Percentiles rank a stretch among this genome's conserved stretches.
These are phyloP conservation scores for Furcasterigmium sp. DNA, from an alignment of 2,329 filamentous ascomycete species.

Conservation along the genomic window DNA sequence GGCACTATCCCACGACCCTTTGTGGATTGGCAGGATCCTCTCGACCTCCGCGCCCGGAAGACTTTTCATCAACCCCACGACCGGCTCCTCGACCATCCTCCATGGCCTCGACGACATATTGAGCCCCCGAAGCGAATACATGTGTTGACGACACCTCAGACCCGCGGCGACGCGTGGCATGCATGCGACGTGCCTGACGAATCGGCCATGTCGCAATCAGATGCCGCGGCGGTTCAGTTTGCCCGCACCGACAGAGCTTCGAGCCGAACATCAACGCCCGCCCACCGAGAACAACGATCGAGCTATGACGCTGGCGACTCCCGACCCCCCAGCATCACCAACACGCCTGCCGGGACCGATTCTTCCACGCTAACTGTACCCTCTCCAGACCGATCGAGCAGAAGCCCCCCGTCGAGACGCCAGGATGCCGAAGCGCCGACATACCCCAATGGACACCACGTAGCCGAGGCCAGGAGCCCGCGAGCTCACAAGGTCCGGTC, in stretches of 20 bases:
- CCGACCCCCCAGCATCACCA: slow-evolving; percentile 27
- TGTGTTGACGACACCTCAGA: neutral
- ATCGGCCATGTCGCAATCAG: slow-evolving; percentile 15
- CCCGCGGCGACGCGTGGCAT: slow-evolving; percentile 8
- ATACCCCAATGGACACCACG: slow-evolving; percentile 11
- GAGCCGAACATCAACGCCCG: slow-evolving; percentile 8
- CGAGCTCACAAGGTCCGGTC: slow-evolving; percentile 34
- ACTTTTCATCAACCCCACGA: neutral
- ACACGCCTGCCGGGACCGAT: slow-evolving; percentile 12
- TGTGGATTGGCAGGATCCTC: neutral
- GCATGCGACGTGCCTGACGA: slow-evolving; percentile 10
- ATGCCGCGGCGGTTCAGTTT: slow-evolving; percentile 9
- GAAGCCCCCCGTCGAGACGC: slow-evolving; percentile 5
- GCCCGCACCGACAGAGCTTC: slow-evolving; percentile 6
- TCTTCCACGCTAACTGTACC: slow-evolving; percentile 9
- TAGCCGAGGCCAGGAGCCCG: slow-evolving; percentile 14
- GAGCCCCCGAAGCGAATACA: neutral
- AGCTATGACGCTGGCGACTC: slow-evolving; percentile 41
- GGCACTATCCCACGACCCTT: neutral
- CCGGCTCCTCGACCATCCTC: neutral
- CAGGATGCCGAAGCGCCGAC: slow-evolving; percentile 12
- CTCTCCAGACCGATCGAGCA: slow-evolving; percentile 5
- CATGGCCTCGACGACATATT: neutral
- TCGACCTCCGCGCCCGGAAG: neutral
- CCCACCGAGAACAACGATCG: slow-evolving; percentile 23